phyloP scores from a whole-genome alignment of 2,329 filamentous ascomycete species.

The Botrytis cinerea region DNA sequence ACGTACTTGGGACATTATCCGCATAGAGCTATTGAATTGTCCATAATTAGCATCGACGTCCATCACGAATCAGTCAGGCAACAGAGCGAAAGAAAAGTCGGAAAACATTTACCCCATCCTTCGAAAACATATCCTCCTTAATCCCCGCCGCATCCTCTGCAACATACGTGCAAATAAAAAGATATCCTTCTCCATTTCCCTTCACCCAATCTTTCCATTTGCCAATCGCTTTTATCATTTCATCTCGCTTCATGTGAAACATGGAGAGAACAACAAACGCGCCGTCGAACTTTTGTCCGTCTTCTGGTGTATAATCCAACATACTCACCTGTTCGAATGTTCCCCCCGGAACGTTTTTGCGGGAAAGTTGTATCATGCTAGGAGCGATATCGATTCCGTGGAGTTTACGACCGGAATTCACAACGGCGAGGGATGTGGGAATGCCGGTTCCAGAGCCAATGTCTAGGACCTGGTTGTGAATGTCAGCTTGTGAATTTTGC shows the following conservation, averaged over 20 bases:
- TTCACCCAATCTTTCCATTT: not conserved
- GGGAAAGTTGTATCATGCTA: not conserved
- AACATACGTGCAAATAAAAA: not conserved
- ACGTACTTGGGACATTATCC: not conserved
- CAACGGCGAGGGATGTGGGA: not conserved
- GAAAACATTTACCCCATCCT: not conserved
- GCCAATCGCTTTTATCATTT: not conserved
- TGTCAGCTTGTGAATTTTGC: not conserved
- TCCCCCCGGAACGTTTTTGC: not conserved
- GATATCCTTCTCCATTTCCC: not conserved
- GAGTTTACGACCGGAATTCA: not conserved
- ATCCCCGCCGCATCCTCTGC: conserved; percentile 2
- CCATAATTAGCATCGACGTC: not conserved
- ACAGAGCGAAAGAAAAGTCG: too few relatives aligned
- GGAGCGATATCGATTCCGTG: not conserved
- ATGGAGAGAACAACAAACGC: not conserved
- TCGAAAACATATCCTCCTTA: not conserved
- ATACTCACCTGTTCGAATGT: not conserved
- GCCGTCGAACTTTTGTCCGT: not conserved
- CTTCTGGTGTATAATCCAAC: not conserved
- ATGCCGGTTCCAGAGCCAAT: not conserved
- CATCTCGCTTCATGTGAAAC: not conserved
- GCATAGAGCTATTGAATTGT: not conserved
- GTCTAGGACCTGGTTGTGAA: not conserved
- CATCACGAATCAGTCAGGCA: too few relatives aligned